phyloP scores from a whole-genome alignment of 257 asterid genomes.

The Plantago ovata region DNA sequence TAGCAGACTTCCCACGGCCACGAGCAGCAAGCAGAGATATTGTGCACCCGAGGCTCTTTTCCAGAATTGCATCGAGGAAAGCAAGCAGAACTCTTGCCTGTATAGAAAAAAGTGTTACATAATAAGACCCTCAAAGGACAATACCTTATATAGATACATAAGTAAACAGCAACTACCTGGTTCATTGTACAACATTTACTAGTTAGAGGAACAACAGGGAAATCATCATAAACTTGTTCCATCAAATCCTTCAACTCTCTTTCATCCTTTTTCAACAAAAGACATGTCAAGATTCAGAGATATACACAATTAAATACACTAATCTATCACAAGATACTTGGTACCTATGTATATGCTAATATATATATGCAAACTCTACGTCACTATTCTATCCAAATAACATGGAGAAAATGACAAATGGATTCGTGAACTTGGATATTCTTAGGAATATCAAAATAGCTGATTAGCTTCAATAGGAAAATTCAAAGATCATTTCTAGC shows the following conservation, averaged over 20 bases:
- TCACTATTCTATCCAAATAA: too few relatives aligned
- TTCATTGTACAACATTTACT: constrained; percentile 52
- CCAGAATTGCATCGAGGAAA: constrained; percentile 53
- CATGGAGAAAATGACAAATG: too few relatives aligned
- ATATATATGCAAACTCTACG: too few relatives aligned
- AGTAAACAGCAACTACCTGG: constrained; percentile 46
- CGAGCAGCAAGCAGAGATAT: constrained; percentile 60
- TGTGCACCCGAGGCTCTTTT: constrained; percentile 51
- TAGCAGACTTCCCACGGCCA: constrained; percentile 70
- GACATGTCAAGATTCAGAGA: background rate
- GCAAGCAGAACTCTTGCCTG: constrained; percentile 57
- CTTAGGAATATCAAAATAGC: too few relatives aligned
- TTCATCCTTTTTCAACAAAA: constrained; percentile 54
- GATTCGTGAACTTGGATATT: too few relatives aligned
- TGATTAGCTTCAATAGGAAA: too few relatives aligned
- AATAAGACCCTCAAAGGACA: constrained; percentile 11
- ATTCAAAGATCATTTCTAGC: too few relatives aligned
- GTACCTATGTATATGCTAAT: too few relatives aligned
- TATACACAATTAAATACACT: too few relatives aligned
- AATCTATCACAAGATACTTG: too few relatives aligned
- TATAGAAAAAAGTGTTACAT: background rate
- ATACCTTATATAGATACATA: too few relatives aligned
- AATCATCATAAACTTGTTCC: constrained; percentile 46
- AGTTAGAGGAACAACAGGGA: constrained; percentile 50
- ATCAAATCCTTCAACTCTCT: constrained; percentile 57